Evolutionary conservation across 805 yeast genomes (phyloP), one percentile per base, ranked within the genome.

Genomic region (Cyberlindnera galapagoensis): DNA sequence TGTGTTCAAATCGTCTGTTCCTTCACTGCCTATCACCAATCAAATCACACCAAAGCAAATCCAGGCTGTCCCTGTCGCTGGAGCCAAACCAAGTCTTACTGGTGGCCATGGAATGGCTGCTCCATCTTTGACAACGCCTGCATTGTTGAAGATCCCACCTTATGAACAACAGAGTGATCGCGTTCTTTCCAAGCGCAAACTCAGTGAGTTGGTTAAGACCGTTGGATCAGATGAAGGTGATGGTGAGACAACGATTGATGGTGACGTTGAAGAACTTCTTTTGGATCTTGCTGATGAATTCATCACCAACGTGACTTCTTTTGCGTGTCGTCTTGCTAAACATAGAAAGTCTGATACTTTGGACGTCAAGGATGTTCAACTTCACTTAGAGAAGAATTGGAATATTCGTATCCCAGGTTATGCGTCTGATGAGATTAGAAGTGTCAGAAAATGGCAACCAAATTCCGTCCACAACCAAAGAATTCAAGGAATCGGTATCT

Each of bases 281-380:
- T 65, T 92, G 26, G 98, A 92, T 56, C 62, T 92, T 29, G 97
- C 98, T 0, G 99, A 92, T 57, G 97, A 92, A 52, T 92, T 92
- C 52, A 92, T 92, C 11, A 73, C 82, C 7, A 79, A 84, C 29
- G 95, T 94, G 3, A 87, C 97, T 0, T 68, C 86, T 3, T 92
- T 92, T 63, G 95, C 97, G 1, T 90, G 97, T 54, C 73, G 94
- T 34, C 66, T 92, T 43, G 97, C 99, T 15, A 92, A 92, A 55
- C 97, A 90, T 53, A 71, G 99, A 46, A 86, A 84, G 51, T 75
- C 85, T 6, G 95, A 90, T 39, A 73, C 80, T 22, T 64, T 92
- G 17, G 97, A 90, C 44, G 85, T 83, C 11, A 76, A 77, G 46
- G 99, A 92, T 55, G 73, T 94, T 31, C 97, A 92, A 56, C 59